A percentile compares a stretch with the other conserved stretches of the same genome.
These are phyloP conservation scores for Coemansia asiatica DNA, from an alignment of 192 early-diverging fungal genomes.

Conservation along the genomic window DNA sequence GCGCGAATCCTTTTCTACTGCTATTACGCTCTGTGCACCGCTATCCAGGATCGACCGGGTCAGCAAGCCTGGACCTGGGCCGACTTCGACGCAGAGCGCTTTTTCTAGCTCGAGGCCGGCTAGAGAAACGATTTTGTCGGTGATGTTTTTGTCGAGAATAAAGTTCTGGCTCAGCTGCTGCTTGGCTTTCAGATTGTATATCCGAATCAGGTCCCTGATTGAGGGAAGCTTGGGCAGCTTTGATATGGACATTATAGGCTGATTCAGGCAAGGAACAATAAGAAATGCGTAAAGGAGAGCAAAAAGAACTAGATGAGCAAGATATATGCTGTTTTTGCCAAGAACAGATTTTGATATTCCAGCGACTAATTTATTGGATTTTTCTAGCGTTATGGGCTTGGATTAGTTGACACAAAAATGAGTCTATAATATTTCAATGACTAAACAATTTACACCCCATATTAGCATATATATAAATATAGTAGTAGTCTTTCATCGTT, in stretches of 20 bases:
- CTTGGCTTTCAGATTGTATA: slow-evolving; percentile 72
- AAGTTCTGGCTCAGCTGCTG: slow-evolving; percentile 81
- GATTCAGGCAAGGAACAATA: neutral
- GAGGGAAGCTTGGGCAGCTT: slow-evolving; percentile 64
- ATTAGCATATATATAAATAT: too few species aligned
- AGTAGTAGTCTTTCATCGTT: too few species aligned
- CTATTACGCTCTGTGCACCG: slow-evolving; percentile 64
- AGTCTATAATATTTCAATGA: too few species aligned
- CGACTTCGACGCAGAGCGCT: slow-evolving; percentile 72
- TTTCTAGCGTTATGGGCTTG: too few species aligned
- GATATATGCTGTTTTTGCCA: neutral
- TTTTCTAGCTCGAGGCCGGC: slow-evolving; percentile 60
- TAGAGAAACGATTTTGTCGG: slow-evolving; percentile 67
- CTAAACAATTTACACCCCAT: too few species aligned
- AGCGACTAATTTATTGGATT: too few species aligned
- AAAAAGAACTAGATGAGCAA: too few species aligned
- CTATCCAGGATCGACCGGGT: slow-evolving; percentile 75
- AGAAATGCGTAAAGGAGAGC: too few species aligned
- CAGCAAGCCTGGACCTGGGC: slow-evolving; percentile 75
- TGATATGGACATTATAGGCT: slow-evolving; percentile 19
- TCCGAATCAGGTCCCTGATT: slow-evolving; percentile 69
- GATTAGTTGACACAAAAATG: neutral
- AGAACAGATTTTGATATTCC: neutral
- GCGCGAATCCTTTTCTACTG: slow-evolving; percentile 70
- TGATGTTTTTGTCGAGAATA: slow-evolving; percentile 80